Evolutionary conservation across 2,329 filamentous ascomycete genomes (phyloP), one percentile per base, ranked within the genome.

Genomic region (Kalaharituber pfeilii): DNA sequence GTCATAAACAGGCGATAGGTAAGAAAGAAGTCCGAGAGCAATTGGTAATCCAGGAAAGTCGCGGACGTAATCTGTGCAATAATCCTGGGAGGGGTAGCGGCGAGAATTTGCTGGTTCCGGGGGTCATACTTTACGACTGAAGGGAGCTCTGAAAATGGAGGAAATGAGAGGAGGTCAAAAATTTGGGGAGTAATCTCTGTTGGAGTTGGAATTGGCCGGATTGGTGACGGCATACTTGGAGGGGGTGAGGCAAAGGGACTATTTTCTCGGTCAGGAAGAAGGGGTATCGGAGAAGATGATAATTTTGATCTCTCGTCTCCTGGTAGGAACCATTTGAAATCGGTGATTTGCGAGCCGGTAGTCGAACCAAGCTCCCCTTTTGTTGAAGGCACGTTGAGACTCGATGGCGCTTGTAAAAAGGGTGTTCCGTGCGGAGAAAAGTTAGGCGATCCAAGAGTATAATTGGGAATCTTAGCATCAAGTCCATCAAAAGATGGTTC

Each of bases 21-120:
- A 22, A 98, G 77, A 65, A 98, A 98, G 69, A 98, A 98, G 67
- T 98, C 91, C 1, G 91, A 96, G 3, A 98, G 78, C 4, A 98
- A 75, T 64, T 96, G 89, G 67, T 98, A 98, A 67, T 98, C 89
- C 65, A 98, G 79, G 66, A 96, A 95, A 50, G 80, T 87, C 15
- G 91, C 86, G 0, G 91, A 96, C 0, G 91, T 96, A 59, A 98
- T 95, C 69, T 98, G 88, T 11, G 89, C 88, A 50, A 98, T 85
- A 33, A 98, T 79, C 11, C 91, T 82, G 2, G 88, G 81, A 1
- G 89, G 87, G 0, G 87, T 95, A 13, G 91, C 91, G 29, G 91
- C 91, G 27, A 81, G 82, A 20, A 98, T 88, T 42, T 86, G 77
- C 50, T 81, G 80, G 9, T 78, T 79, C 3, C 73, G 70, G 2